Evolutionary conservation across 495 filamentous ascomycete genomes (phyloP), one percentile per base, ranked within the genome.

Genomic region (Pyrenopolyporus hunteri): DNA sequence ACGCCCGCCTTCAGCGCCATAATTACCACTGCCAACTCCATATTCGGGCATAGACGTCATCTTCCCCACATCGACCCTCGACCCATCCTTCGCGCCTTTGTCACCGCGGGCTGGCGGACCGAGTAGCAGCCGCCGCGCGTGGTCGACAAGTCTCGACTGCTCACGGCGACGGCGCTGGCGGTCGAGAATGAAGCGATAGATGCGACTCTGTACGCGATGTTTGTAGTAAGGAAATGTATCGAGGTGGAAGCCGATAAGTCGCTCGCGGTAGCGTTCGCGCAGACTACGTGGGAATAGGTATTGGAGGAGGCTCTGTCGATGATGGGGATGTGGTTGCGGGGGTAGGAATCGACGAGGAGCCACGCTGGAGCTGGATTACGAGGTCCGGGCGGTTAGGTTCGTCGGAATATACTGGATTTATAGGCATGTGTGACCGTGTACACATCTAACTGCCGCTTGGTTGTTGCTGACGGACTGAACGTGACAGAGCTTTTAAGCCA

Each of bases 161-260:
- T 79, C 70, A 49, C 74, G 75, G 36, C 80, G 77, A 59, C 76
- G 81, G 32, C 76, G 78, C 72, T 91, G 86, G 13, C 83, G 78
- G 55, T 80, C 76, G 65, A 93, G 71, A 37, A 95, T 80, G 64
- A 87, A 90, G 11, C 79, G 77, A 72, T 92, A 93, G 48, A 96
- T 82, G 48, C 86, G 82, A 46, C 88, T 85, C 67, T 94, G 90
- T 3, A 89, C 76, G 22, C 83, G 81, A 63, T 83, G 82, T 55
- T 84, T 86, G 58, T 90, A 83, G 37, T 80, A 77, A 33, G 90
- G 87, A 29, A 95, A 73, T n/a, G 82, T 87, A 62, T 90, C 84
- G 81, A 88, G 81, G 46, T 85, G 88, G 73, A 96, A 81, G 44
- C 78, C 76, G 58, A 85, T 81, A 31, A 93, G 78, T 29, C 78